These are phyloP conservation scores for Colletotrichum salicis DNA, from an alignment of 2,329 filamentous ascomycete species.

Conservation along the genomic window DNA sequence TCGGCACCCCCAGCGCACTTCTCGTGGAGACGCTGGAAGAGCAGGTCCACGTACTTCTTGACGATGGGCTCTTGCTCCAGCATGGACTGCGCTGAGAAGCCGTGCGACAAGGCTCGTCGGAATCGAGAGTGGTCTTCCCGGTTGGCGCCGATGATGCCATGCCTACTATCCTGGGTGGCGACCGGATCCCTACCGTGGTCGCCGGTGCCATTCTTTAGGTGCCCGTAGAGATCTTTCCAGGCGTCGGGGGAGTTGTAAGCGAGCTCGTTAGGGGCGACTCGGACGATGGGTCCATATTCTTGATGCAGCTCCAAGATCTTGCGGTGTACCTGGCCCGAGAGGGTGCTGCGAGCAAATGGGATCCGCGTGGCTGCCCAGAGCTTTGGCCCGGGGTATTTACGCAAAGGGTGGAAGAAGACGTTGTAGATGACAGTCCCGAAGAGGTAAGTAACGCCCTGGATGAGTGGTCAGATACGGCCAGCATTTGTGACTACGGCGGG, in stretches of 20 bases:
- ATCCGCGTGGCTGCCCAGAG: slow-evolving; percentile 19
- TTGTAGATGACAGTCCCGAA: slow-evolving; percentile 11
- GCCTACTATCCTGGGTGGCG: background rate
- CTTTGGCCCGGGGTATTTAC: slow-evolving; percentile 28
- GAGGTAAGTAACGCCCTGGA: background rate
- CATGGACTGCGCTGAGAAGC: slow-evolving; percentile 44
- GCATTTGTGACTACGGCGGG: too few species aligned
- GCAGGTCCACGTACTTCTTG: slow-evolving; percentile 39
- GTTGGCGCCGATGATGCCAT: slow-evolving; percentile 36
- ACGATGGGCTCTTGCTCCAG: slow-evolving; percentile 44
- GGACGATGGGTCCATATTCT: slow-evolving; percentile 56
- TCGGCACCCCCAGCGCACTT: slow-evolving; percentile 1
- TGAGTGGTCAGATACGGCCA: background rate
- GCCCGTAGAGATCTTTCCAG: slow-evolving; percentile 54
- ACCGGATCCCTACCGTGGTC: slow-evolving; percentile 8
- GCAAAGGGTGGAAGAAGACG: slow-evolving; percentile 16
- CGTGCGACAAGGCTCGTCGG: slow-evolving; percentile 40
- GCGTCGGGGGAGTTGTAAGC: slow-evolving; percentile 51
- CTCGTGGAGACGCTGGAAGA: slow-evolving; percentile 38
- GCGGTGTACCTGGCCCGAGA: slow-evolving; percentile 31
- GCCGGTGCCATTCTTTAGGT: slow-evolving; percentile 28
- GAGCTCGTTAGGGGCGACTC: slow-evolving; percentile 58
- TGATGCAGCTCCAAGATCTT: slow-evolving; percentile 47
- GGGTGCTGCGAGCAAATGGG: background rate
- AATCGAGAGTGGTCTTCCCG: slow-evolving; percentile 37